Evolutionary conservation across 2,329 filamentous ascomycete species (phyloP).

Genomic region (Penicillium sp.): DNA sequence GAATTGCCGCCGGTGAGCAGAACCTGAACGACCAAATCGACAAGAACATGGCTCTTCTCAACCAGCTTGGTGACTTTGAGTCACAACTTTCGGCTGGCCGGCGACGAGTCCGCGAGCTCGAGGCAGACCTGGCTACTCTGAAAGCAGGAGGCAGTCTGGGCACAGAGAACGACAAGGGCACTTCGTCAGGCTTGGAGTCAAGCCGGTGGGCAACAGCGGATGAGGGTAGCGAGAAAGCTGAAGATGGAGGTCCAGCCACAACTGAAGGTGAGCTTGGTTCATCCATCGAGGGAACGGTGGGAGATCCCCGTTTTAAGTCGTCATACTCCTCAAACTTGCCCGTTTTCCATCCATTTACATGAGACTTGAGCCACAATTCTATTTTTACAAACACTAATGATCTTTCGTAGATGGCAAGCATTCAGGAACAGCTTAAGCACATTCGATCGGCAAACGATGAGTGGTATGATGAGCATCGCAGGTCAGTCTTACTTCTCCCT

Average conservation of each 20-base stretch:
- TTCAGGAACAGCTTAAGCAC: constrained; percentile 49
- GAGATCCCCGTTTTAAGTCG: constrained; percentile 42
- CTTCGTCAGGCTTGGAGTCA: constrained; percentile 33
- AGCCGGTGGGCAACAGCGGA: constrained; percentile 45
- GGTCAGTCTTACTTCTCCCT: constrained; percentile 29
- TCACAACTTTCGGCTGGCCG: constrained; percentile 36
- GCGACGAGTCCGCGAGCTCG: constrained; percentile 40
- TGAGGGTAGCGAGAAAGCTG: constrained; percentile 28
- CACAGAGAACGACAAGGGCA: constrained; percentile 26
- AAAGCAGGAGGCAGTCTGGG: constrained; percentile 33
- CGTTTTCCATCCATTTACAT: constrained; percentile 32
- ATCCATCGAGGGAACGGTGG: constrained; percentile 52
- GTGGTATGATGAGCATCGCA: constrained; percentile 46
- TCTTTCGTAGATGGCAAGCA: constrained; percentile 47
- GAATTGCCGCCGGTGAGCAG: constrained; percentile 35
- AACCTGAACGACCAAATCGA: constrained; percentile 42
- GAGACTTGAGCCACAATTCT: constrained; percentile 25
- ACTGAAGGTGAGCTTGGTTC: constrained; percentile 49
- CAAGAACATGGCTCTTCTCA: constrained; percentile 43
- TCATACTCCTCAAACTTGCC: constrained; percentile 32
- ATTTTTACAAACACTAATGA: constrained; percentile 23
- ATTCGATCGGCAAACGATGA: constrained; percentile 47
- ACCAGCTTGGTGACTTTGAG: constrained; percentile 41
- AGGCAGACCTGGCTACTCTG: constrained; percentile 39
- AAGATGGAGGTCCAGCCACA: constrained; percentile 38